Evolutionary conservation across 805 yeast species (phyloP), one percentile per base, ranked within the genome.

Genomic region (Grigorovia humatica): DNA sequence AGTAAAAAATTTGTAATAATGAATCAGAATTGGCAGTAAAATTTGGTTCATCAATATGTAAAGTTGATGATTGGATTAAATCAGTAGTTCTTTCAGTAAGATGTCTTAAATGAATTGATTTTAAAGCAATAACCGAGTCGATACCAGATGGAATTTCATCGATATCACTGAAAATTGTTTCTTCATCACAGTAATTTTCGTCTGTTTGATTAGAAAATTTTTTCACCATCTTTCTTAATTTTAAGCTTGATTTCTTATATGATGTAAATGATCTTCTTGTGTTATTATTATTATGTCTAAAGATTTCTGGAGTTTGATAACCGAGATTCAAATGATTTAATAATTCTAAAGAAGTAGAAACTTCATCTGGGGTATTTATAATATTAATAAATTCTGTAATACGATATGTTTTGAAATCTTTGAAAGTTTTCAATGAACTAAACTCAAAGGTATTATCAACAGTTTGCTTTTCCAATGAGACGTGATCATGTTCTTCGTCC

Each of bases 1-100:
- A 68, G 44, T 63, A 63, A 45, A 69, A 58, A n/a, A 70, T 62
- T 43, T 68, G 69, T 15, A 70, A 43, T 32, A 64, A 54, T 2
- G 67, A 56, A 49, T 69, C 67, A 15, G 63, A 56, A 35, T 59
- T 59, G 3, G 64, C 60, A 17, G 64, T 58, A 23, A 60, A 59
- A 46, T 59, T 59, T 5, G 62, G 63, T 8, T 62, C 62, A 9
- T 61, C 63, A 48, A 54, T 58, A 30, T 61, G 56, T 35, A 64
- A 55, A 5, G 75, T 69, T 1, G 88, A 81, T 1, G 86, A 87
- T 59, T 81, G 86, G 50, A 83, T 72, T 49, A 83, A 67, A 63
- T 83, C 86, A 0, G 87, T 80, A 0, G 88, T 82, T 63, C 90
- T 71, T 51, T 84, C 83, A 1, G 85, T 78, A 48, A 83, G 70